Evolutionary conservation across 768 basidiomycete genomes (phyloP).

Genomic region (Hypholoma fasciculare): DNA sequence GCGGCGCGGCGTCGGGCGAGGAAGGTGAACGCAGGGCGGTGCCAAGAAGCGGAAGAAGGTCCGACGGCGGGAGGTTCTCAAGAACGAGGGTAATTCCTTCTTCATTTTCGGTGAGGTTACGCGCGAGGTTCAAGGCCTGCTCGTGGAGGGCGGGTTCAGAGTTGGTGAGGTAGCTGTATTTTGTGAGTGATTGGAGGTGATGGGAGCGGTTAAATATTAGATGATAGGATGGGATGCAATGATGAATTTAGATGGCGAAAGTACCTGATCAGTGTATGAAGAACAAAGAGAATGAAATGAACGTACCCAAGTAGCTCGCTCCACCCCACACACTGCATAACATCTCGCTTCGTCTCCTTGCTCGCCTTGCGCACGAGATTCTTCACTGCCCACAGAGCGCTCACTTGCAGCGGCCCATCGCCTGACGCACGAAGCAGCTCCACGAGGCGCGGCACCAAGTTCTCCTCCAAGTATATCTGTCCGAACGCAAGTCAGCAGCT

Average conservation of each 20-base stretch:
- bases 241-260: no score
- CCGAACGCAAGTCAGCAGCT: neutral
- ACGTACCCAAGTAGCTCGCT: constrained; percentile 49
- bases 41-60: constrained; percentile 50
- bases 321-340: constrained; percentile 77
- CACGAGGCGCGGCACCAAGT: constrained; percentile 64
- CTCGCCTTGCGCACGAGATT: constrained; percentile 73
- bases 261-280: constrained; percentile 36
- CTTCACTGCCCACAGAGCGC: constrained; percentile 85
- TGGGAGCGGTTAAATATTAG: no score
- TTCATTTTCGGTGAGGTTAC: constrained; percentile 67
- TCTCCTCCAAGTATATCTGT: constrained; percentile 67
- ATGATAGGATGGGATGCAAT: no score
- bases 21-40: constrained; percentile 44
- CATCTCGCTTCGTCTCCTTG: constrained; percentile 57
- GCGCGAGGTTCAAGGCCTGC: constrained; percentile 66
- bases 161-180: constrained; percentile 53
- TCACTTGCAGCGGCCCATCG: constrained; percentile 61
- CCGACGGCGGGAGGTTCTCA: constrained; percentile 42
- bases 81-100: constrained; percentile 68
- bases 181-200: neutral
- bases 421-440: constrained; percentile 48
- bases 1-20: constrained; percentile 24
- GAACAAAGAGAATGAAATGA: neutral
- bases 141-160: constrained; percentile 59